Conservation (phyloP, 2,329 filamentous ascomycete genomes). For the Sarocladiaceae sp. region DNA sequence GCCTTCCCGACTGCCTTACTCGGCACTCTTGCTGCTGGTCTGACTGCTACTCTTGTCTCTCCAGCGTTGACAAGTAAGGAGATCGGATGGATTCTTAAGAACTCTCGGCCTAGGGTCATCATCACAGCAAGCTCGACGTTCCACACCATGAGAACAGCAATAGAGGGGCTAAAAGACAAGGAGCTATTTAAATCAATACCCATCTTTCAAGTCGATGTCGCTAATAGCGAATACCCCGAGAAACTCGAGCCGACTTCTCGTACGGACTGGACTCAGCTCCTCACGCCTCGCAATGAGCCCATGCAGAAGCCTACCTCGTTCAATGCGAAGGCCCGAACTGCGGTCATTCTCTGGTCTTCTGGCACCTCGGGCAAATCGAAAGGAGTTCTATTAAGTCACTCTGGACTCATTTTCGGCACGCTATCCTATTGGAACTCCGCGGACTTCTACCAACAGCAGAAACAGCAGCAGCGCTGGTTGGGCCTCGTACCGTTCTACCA, state of each 20-base stretch:
- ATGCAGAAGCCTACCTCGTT: constrained; percentile 33
- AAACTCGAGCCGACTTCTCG: constrained; percentile 2
- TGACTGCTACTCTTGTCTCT: constrained; percentile 33
- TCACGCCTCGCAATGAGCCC: constrained; percentile 45
- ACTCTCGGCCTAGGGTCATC: constrained; percentile 30
- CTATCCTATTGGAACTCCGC: constrained; percentile 42
- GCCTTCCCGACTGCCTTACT: constrained; percentile 29
- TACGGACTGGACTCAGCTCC: constrained; percentile 54
- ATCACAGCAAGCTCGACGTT: constrained; percentile 27
- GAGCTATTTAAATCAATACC: constrained; percentile 40
- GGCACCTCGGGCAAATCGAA: constrained; percentile 70
- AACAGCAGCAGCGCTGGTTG: constrained; percentile 37
- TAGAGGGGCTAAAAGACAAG: constrained; percentile 26
- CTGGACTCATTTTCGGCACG: constrained; percentile 56
- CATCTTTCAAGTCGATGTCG: constrained; percentile 48
- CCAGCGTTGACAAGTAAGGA: constrained; percentile 33
- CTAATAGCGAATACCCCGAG: constrained; percentile 26
- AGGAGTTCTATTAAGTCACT: constrained; percentile 66
- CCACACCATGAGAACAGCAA: constrained; percentile 25
- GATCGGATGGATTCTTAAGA: constrained; percentile 34
- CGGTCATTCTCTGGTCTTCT: constrained; percentile 40
- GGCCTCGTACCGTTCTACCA: constrained; percentile 68
- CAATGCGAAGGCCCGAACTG: constrained; percentile 47
- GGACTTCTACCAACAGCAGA: constrained; percentile 32
- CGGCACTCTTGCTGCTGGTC: constrained; percentile 30